phyloP scores from a whole-genome alignment of 208 protist species.

The Trypanosoma caninum region DNA sequence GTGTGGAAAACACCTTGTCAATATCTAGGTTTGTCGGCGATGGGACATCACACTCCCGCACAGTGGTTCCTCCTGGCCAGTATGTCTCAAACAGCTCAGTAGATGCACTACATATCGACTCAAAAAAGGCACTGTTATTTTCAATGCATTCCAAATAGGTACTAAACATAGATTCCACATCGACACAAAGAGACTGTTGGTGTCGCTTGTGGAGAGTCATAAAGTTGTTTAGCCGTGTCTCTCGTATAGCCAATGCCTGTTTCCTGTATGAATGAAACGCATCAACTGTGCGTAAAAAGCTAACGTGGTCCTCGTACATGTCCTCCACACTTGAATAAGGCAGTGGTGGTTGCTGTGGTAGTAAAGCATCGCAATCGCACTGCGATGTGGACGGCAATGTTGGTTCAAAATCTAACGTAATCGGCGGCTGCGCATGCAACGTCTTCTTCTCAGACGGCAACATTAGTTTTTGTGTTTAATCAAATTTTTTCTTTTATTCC shows the following conservation, averaged over 20 bases:
- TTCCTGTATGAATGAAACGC: constrained; percentile 77
- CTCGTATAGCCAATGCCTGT: constrained; percentile 63
- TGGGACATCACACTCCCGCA: constrained; percentile 64
- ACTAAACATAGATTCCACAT: constrained; percentile 71
- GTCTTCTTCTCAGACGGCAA: not conserved
- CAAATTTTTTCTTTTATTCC: not conserved
- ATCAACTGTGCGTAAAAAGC: constrained; percentile 81
- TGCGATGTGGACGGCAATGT: not conserved
- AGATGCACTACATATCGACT: constrained; percentile 77
- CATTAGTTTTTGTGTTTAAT: not conserved
- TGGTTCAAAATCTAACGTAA: not conserved
- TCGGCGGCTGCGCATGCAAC: not conserved
- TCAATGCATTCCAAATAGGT: constrained; percentile 79
- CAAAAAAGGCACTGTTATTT: constrained; percentile 79
- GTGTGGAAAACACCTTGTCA: constrained; percentile 94
- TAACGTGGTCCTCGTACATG: constrained; percentile 85
- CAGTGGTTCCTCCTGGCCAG: constrained; percentile 82
- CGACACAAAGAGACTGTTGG: constrained; percentile 65
- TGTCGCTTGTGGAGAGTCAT: constrained; percentile 75
- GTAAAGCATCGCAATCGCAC: constrained; percentile 9
- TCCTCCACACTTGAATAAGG: constrained; percentile 36
- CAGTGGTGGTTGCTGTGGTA: constrained; percentile 15
- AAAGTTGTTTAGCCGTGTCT: constrained; percentile 78
- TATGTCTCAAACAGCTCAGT: constrained; percentile 86
- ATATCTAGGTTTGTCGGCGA: constrained; percentile 83